Percentiles rank a stretch among this genome's conserved stretches.
phyloP scores from a whole-genome alignment of 2,329 filamentous ascomycete species.

The Pseudocercospora cruenta region DNA sequence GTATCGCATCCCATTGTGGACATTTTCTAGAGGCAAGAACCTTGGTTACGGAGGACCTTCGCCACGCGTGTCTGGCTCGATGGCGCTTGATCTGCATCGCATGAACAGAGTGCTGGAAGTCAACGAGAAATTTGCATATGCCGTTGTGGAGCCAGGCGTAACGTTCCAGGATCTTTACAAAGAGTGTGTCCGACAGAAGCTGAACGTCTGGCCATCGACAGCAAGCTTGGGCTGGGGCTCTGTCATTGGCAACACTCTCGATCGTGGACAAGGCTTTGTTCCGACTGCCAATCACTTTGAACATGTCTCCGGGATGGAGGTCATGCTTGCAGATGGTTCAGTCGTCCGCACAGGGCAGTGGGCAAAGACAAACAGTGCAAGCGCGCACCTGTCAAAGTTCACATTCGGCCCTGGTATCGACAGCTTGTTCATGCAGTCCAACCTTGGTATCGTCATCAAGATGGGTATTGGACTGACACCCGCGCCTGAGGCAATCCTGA shows the following conservation, averaged over 20 bases:
- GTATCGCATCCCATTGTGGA: background rate
- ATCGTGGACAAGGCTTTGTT: background rate
- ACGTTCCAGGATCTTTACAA: background rate
- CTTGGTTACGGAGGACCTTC: background rate
- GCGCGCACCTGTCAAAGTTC: background rate
- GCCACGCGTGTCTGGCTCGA: background rate
- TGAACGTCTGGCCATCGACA: background rate
- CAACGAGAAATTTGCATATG: background rate
- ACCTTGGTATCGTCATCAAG: background rate
- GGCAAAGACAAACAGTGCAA: background rate
- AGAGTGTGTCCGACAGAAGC: background rate
- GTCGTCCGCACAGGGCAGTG: background rate
- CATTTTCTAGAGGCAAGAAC: background rate
- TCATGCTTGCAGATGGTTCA: background rate
- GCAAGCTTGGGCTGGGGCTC: background rate
- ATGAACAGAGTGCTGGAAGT: background rate
- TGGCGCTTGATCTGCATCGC: background rate
- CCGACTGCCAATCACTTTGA: background rate
- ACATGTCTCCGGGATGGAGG: background rate
- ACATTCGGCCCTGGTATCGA: background rate
- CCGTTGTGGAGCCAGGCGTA: background rate
- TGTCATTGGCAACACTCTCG: background rate
- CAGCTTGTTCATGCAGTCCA: background rate
- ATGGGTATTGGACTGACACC: background rate
- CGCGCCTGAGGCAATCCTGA: background rate